Evolutionary conservation across 805 yeast species (phyloP), one percentile per base, ranked within the genome.

Genomic region (Monosporozyma aerobia): DNA sequence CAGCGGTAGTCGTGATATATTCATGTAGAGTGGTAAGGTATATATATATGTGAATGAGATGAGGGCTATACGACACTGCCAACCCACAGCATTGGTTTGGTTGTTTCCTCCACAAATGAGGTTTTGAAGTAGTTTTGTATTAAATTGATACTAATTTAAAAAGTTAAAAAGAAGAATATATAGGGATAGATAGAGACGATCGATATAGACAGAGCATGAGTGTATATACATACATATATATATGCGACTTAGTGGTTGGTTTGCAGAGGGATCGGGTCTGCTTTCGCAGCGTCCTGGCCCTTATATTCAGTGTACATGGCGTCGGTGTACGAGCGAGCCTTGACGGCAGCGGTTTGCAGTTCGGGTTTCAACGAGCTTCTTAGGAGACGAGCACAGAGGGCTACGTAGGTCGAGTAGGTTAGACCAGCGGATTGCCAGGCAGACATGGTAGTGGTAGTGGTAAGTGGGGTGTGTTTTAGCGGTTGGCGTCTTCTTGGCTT

Each of bases 311-410:
- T 81, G 59, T 77, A 84, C 70, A 80, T 81, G 62, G 82, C 86
- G 67, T 92, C 98, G 58, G 86, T 72, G 65, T 72, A 59, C 61
- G 83, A 83, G 77, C 95, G 87, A 70, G 77, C 80, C 65, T 81
- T 80, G 47, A 73, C 75, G 60, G 85, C 85, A 56, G 76, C 79
- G 58, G 80, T 85, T 71, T 85, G 87, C 68, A 81, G 71, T 66
- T 90, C 96, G 59, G 90, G 82, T 78, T 92, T 92, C 70, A 92
- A 81, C 50, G 97, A 84, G 64, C 78, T 77, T 77, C 97, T 89
- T 63, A 89, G 81, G 57, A 95, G 80, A 70, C 82, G 82, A 67
- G 97, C 96, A 67, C 97, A 87, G 68, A 92, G 79, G 61, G 96
- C 81, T 72, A 90, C 78, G 74, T 92, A 92, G 72, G 84, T 87